Evolutionary conservation across 129 eudicot species (phyloP).

Genomic region (Dittrichia graveolens): DNA sequence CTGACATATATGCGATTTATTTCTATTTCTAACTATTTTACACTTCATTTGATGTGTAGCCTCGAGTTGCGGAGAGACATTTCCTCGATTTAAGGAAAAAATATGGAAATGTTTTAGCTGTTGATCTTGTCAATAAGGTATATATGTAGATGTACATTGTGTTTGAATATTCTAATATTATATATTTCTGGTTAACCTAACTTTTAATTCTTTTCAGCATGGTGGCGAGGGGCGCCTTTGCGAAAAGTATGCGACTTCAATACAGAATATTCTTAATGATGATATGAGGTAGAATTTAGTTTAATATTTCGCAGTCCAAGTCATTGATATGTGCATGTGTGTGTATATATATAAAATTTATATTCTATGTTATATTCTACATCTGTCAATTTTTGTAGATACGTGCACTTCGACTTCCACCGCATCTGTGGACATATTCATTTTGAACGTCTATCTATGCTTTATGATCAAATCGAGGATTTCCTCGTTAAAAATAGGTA

Average conservation of each 20-base stretch:
- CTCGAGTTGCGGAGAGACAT: slow-evolving; percentile 88
- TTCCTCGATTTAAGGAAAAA: slow-evolving; percentile 85
- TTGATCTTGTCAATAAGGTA: slow-evolving; percentile 95
- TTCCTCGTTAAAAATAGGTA: slow-evolving; percentile 84
- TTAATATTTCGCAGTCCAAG: not conserved
- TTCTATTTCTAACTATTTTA: slow-evolving; percentile 6
- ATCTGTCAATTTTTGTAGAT: slow-evolving; percentile 47
- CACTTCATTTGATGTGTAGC: slow-evolving; percentile 43
- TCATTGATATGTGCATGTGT: not conserved
- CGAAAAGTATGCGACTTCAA: slow-evolving; percentile 59
- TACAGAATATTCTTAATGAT: slow-evolving; percentile 75
- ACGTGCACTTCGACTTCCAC: slow-evolving; percentile 96
- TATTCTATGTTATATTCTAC: slow-evolving; percentile 15
- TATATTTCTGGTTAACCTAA: slow-evolving; percentile 21
- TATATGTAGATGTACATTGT: not conserved
- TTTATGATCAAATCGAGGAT: slow-evolving; percentile 78
- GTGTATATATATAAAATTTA: not conserved
- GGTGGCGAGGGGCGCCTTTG: slow-evolving; percentile 89
- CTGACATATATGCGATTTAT: not conserved
- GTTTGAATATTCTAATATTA: not conserved
- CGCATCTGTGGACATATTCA: slow-evolving; percentile 82
- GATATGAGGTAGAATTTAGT: slow-evolving; percentile 65
- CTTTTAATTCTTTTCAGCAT: slow-evolving; percentile 43
- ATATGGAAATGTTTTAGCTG: slow-evolving; percentile 89
- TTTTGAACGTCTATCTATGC: slow-evolving; percentile 87